phyloP scores from a whole-genome alignment of 768 basidiomycete genomes.

The Termitomyces sp. region DNA sequence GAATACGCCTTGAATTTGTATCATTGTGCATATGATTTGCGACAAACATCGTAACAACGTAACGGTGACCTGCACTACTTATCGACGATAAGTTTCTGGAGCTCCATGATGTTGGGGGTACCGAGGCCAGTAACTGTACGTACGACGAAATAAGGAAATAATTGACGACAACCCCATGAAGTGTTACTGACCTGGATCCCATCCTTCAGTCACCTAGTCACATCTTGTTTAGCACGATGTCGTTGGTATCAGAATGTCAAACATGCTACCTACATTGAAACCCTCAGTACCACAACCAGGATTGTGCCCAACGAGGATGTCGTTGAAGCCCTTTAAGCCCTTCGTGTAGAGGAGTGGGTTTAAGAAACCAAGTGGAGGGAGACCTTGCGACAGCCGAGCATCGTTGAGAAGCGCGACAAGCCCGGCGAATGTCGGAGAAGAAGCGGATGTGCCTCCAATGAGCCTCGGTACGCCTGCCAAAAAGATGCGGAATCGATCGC shows the following conservation, averaged over 20 bases:
- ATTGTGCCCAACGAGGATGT: conserved; percentile 50
- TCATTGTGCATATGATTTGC: background rate
- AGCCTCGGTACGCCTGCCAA: conserved; percentile 27
- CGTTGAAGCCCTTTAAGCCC: conserved; percentile 38
- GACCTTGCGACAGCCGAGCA: conserved; percentile 36
- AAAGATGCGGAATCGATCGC: conserved; percentile 39
- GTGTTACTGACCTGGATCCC: conserved; percentile 47
- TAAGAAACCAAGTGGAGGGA: conserved; percentile 52
- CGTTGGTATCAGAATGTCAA: background rate
- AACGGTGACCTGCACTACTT: background rate
- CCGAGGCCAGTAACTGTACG: conserved; percentile 15
- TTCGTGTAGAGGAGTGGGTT: conserved; percentile 56
- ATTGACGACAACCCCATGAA: background rate
- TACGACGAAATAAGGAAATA: background rate
- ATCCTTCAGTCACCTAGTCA: conserved; percentile 39
- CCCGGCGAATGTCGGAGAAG: conserved; percentile 55
- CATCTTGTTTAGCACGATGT: conserved; percentile 1
- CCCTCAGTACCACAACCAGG: conserved; percentile 53
- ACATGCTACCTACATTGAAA: conserved; percentile 41
- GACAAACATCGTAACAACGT: background rate
- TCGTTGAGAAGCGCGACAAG: conserved; percentile 62
- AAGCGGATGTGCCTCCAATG: conserved; percentile 57
- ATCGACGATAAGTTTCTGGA: conserved; percentile 22
- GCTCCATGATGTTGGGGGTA: conserved; percentile 42
- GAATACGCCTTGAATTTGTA: background rate